Base-by-base conservation (phyloP, 805 yeast species). In the Kazachstania taianensis region DNA sequence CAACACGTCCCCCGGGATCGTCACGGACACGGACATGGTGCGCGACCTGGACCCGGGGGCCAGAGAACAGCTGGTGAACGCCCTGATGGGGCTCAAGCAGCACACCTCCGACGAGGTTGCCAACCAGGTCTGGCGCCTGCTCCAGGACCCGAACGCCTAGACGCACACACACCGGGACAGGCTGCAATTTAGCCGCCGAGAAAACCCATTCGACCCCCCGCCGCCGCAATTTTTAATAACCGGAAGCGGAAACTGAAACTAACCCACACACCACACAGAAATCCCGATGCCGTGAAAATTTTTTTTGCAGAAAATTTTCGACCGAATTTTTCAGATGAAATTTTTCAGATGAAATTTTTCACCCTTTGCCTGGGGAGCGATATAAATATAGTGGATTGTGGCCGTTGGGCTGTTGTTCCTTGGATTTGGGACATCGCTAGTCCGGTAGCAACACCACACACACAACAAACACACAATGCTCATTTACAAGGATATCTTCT, bases 401-500 rank as follows among this genome's bases (percentile, higher is more conserved):
- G n/a, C n/a, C n/a, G n/a, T n/a, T n/a, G n/a, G n/a, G n/a, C n/a
- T n/a, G n/a, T n/a, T n/a, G n/a, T n/a, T n/a, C n/a, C n/a, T n/a
- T n/a, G n/a, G n/a, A n/a, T n/a, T n/a, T n/a, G n/a, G n/a, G n/a
- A n/a, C n/a, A n/a, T n/a, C n/a, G n/a, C n/a, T n/a, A n/a, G n/a
- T n/a, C n/a, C n/a, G n/a, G n/a, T n/a, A n/a, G n/a, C n/a, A n/a
- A n/a, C n/a, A n/a, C n/a, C n/a, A n/a, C n/a, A n/a, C n/a, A n/a
- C n/a, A n/a, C n/a, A n/a, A n/a, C n/a, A 23, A 13, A n/a, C 27
- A 14, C 30, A 38, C 28, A 38, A 59, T 59, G 63, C 50, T 54
- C 48, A 66, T 67, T 57, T 62, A 42, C 67, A 65, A 72, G 68
- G 98, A 89, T 72, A 68, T 86, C 65, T 64, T 89, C 69, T 81